Conservation (phyloP, 495 filamentous ascomycete genomes). For the Penicillium angulare region DNA sequence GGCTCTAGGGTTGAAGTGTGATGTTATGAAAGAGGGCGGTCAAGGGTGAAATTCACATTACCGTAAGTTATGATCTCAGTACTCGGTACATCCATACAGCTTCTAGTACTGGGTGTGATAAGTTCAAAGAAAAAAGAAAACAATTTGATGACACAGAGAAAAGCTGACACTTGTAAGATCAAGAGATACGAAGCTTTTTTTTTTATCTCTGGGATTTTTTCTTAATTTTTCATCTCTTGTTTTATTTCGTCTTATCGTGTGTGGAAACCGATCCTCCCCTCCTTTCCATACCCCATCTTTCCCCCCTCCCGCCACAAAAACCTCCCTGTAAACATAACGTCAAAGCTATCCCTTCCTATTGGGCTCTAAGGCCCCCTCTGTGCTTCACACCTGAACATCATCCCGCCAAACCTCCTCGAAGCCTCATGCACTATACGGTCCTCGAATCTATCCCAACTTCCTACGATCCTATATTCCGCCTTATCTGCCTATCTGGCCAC, state of each 20-base stretch:
- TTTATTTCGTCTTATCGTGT: too few species aligned
- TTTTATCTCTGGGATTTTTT: too few species aligned
- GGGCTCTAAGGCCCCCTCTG: slow-evolving; percentile 15
- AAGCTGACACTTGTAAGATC: too few species aligned
- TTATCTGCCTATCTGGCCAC: slow-evolving; percentile 9
- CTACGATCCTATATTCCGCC: slow-evolving; percentile 15
- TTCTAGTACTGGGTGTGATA: too few species aligned
- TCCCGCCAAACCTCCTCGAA: background rate
- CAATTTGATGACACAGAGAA: too few species aligned
- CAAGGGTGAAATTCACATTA: background rate
- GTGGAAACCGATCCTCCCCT: background rate
- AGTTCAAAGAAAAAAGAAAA: too few species aligned
- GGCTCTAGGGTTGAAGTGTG: background rate
- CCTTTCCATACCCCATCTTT: slow-evolving; percentile 1
- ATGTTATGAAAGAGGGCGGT: slow-evolving; percentile 4
- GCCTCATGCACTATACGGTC: slow-evolving; percentile 5
- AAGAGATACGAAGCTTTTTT: too few species aligned
- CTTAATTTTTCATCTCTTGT: too few species aligned
- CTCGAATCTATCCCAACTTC: slow-evolving; percentile 8
- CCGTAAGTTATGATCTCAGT: background rate
- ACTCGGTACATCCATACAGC: background rate
- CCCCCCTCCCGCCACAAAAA: background rate
- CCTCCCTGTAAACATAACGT: background rate
- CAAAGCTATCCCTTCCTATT: slow-evolving; percentile 17
- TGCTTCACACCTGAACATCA: background rate